Conservation (phyloP, 2,329 filamentous ascomycete species). For the Phaeosphaeria sp. region DNA sequence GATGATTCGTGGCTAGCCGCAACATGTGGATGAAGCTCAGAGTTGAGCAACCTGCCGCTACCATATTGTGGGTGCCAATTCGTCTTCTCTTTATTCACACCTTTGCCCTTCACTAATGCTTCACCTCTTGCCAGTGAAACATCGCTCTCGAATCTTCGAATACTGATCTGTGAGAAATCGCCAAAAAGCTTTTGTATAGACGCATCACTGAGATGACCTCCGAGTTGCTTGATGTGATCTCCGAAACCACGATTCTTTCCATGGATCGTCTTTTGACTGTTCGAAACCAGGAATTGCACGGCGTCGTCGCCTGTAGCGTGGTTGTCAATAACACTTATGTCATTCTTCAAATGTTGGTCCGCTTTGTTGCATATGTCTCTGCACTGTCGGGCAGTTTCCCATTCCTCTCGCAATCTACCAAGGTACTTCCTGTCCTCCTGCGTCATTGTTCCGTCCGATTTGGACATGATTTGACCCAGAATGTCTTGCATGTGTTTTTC, state of each 20-base stretch:
- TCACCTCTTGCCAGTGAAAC: not conserved
- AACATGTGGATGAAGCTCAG: conserved; percentile 50
- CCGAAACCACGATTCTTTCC: conserved; percentile 14
- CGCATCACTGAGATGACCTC: conserved; percentile 24
- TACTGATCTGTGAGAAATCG: not conserved
- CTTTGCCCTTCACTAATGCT: not conserved
- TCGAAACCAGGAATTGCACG: conserved; percentile 14
- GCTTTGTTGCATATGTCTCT: conserved; percentile 13
- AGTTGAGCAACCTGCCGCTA: conserved; percentile 31
- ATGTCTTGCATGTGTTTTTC: conserved; percentile 15
- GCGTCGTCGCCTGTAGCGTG: conserved; percentile 13
- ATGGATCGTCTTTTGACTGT: conserved; percentile 13
- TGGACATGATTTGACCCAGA: conserved; percentile 8
- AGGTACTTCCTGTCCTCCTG: conserved; percentile 6
- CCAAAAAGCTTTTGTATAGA: conserved; percentile 35
- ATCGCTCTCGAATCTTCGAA: not conserved
- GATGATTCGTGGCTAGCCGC: not conserved
- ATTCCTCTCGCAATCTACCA: conserved; percentile 14
- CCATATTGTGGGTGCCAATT: not conserved
- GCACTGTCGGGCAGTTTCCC: conserved; percentile 10
- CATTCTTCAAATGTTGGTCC: conserved; percentile 11
- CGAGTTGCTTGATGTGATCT: conserved; percentile 6
- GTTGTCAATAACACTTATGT: conserved; percentile 15
- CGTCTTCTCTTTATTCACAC: not conserved
- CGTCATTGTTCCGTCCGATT: conserved; percentile 5